phyloP scores from a whole-genome alignment of 257 asterid species.

The Mentha longifolia region DNA sequence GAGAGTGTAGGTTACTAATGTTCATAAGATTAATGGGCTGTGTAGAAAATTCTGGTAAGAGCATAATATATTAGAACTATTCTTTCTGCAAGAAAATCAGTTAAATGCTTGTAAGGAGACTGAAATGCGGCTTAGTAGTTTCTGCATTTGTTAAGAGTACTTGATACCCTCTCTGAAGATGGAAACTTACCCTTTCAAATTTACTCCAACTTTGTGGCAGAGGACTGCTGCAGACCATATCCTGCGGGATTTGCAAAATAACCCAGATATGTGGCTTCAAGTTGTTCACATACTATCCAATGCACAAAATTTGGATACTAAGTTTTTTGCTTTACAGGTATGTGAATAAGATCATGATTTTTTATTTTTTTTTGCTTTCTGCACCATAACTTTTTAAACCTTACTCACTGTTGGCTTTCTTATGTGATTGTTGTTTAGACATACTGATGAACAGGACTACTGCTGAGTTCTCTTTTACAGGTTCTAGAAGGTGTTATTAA shows the following conservation, averaged over 20 bases:
- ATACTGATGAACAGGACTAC: constrained; percentile 25
- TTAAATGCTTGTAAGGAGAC: constrained; percentile 18
- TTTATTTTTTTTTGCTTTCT: constrained; percentile 1
- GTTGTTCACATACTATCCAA: constrained; percentile 91
- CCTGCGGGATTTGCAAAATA: constrained; percentile 90
- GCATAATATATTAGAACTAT: neutral
- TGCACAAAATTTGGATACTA: constrained; percentile 81
- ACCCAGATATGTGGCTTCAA: constrained; percentile 99
- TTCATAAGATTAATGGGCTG: no score
- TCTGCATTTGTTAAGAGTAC: neutral
- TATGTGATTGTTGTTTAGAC: constrained; percentile 18
- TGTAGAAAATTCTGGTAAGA: no score
- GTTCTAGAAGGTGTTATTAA: constrained; percentile 97
- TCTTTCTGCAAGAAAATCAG: constrained; percentile 3
- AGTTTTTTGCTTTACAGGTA: constrained; percentile 95
- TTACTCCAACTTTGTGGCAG: constrained; percentile 45
- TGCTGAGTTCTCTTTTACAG: constrained; percentile 50
- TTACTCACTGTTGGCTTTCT: constrained; percentile 16
- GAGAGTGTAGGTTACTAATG: no score
- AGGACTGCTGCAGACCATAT: constrained; percentile 91
- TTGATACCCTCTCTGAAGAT: neutral
- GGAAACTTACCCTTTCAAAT: neutral
- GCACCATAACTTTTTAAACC: constrained; percentile 18
- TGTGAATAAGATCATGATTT: constrained; percentile 33
- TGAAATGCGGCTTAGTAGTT: neutral